phyloP scores from a whole-genome alignment of 1,284 basidiomycete species.

The Moesziomyces parantarcticus region DNA sequence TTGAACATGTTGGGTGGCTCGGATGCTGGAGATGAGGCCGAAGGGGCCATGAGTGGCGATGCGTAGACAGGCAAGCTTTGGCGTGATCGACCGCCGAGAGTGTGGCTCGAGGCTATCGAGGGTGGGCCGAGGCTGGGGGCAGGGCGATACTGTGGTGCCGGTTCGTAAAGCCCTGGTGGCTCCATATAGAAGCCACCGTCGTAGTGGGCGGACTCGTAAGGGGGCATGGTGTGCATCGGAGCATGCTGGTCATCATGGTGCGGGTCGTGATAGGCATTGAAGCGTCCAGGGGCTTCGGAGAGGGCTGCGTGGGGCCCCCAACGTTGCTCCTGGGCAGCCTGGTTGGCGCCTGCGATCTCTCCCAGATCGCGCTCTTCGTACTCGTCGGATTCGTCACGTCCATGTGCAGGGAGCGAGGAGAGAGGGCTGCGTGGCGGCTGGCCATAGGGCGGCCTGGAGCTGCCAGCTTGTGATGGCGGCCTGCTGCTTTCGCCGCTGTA shows the following conservation, averaged over 20 bases:
- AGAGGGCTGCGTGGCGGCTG: conserved; percentile 30
- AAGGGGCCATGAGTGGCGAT: conserved; percentile 24
- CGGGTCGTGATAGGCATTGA: conserved; percentile 24
- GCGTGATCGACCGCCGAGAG: conserved; percentile 19
- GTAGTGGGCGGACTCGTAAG: conserved; percentile 20
- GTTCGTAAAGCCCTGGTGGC: conserved; percentile 12
- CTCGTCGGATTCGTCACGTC: conserved; percentile 33
- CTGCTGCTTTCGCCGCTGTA: conserved; percentile 18
- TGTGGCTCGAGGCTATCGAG: conserved; percentile 34
- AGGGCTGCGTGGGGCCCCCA: conserved; percentile 40
- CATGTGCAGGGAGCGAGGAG: conserved; percentile 10
- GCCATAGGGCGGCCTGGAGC: conserved; percentile 16
- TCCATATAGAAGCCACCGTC: conserved; percentile 42
- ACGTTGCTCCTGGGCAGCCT: conserved; percentile 38
- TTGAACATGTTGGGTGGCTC: conserved; percentile 47
- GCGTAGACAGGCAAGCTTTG: conserved; percentile 35
- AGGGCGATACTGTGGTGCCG: conserved; percentile 10
- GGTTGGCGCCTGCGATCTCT: conserved; percentile 43
- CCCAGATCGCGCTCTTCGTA: conserved; percentile 50
- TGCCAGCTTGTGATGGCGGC: conserved; percentile 20
- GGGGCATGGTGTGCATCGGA: conserved; percentile 25
- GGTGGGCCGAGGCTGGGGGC: conserved; percentile 12
- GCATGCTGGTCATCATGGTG: conserved; percentile 3
- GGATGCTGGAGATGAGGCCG: conserved; percentile 26
- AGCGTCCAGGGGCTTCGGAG: conserved; percentile 33